These are phyloP conservation scores for Paracoccidioides lutzii DNA, from an alignment of 2,329 filamentous ascomycete genomes.

Conservation along the genomic window DNA sequence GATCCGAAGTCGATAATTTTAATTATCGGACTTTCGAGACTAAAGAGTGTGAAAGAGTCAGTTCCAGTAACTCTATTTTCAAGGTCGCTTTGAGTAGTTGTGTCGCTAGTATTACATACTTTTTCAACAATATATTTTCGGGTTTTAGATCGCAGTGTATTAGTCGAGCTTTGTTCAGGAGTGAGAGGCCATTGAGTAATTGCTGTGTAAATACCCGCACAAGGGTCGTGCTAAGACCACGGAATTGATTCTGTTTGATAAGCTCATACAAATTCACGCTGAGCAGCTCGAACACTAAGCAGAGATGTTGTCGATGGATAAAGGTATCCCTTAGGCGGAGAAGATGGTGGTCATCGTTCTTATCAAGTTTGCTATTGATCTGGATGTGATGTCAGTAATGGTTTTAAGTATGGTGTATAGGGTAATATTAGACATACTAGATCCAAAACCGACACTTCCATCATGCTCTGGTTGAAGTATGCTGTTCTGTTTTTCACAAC, in stretches of 20 bases:
- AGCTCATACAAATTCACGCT: conserved; percentile 97
- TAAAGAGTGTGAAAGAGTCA: conserved; percentile 16
- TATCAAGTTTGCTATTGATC: conserved; percentile 97
- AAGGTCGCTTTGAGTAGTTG: too few relatives aligned
- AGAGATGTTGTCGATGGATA: conserved; percentile 93
- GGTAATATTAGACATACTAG: conserved; percentile 46
- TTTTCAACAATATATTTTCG: conserved; percentile 95
- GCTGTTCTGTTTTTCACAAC: conserved; percentile 98
- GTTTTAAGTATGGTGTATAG: not conserved
- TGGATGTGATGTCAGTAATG: conserved; percentile 27
- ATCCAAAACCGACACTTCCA: conserved; percentile 97
- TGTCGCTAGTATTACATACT: conserved; percentile 36
- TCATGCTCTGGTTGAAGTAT: conserved; percentile 99
- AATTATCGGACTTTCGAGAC: conserved; percentile 94
- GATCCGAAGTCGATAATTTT: conserved; percentile 99
- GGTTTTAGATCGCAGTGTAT: conserved; percentile 98
- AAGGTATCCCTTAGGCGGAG: conserved; percentile 93
- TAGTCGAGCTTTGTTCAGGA: conserved; percentile 88
- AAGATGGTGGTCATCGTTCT: conserved; percentile 96
- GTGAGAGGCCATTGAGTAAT: conserved; percentile 76
- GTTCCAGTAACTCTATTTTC: too few relatives aligned
- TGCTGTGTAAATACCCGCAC: conserved; percentile 97
- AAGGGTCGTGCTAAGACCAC: conserved; percentile 87
- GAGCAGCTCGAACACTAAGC: conserved; percentile 86
- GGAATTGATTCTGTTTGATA: conserved; percentile 99